phyloP scores from a whole-genome alignment of 345 rosid genomes.

The Rhodamnia argentea region DNA sequence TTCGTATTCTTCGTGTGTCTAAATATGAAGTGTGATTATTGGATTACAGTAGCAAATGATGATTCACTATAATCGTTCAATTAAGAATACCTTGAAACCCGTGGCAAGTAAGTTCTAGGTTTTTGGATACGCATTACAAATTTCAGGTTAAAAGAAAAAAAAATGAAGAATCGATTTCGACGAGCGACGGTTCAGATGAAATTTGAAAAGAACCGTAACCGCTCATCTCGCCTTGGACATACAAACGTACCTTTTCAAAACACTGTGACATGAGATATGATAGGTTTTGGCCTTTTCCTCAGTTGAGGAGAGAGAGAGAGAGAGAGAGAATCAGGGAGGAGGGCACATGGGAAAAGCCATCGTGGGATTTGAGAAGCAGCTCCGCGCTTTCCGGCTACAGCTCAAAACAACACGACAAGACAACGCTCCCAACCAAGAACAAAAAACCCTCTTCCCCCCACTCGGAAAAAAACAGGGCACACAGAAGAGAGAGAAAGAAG shows the following conservation, averaged over 20 bases:
- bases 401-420: not conserved
- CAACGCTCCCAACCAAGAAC: not conserved
- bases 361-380: not conserved
- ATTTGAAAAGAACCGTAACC: too few relatives aligned
- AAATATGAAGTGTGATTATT: too few relatives aligned
- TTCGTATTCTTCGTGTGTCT: too few relatives aligned
- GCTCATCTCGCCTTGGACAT: not conserved
- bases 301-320: not conserved
- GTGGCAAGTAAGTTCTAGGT: too few relatives aligned
- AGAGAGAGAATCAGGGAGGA: not conserved
- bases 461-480: not conserved
- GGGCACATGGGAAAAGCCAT: slow-evolving; percentile 4
- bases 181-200: too few relatives aligned
- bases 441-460: not conserved
- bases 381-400: not conserved
- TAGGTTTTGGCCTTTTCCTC: not conserved
- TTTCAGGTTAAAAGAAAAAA: too few relatives aligned
- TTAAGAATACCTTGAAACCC: too few relatives aligned
- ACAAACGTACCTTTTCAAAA: not conserved
- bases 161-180: too few relatives aligned
- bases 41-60: too few relatives aligned
- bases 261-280: not conserved
- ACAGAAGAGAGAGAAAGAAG: not conserved
- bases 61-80: too few relatives aligned
- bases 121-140: too few relatives aligned